Conservation (phyloP, 2,329 filamentous ascomycete genomes). For the Fusarium sp. region DNA sequence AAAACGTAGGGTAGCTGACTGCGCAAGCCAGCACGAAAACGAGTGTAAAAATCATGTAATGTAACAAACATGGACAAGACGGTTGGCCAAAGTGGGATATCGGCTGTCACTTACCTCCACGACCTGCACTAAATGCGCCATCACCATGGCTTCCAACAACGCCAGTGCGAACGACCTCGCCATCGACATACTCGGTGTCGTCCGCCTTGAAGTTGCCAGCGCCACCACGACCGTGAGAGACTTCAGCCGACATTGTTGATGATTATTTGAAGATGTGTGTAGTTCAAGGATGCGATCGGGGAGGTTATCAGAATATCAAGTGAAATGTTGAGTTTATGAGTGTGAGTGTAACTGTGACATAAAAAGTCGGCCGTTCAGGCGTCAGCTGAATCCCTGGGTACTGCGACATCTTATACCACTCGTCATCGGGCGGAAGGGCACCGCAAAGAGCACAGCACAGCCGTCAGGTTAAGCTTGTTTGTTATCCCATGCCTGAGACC, state of each 20-base stretch:
- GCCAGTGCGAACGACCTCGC: constrained; percentile 69
- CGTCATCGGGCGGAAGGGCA: constrained; percentile 23
- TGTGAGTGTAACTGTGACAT: constrained; percentile 15
- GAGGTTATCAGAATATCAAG: background rate
- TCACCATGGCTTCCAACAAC: constrained; percentile 67
- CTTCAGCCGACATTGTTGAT: constrained; percentile 57
- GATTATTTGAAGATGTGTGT: constrained; percentile 11
- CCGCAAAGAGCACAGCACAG: background rate
- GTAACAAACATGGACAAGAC: background rate
- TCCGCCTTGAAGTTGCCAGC: constrained; percentile 72
- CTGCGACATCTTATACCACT: constrained; percentile 45
- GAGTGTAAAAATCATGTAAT: background rate
- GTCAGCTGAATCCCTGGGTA: constrained; percentile 35
- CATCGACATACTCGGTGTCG: constrained; percentile 70
- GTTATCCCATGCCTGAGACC: constrained; percentile 20
- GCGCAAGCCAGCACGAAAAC: background rate
- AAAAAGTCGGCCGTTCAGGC: constrained; percentile 30
- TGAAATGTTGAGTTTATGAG: background rate
- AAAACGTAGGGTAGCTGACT: background rate
- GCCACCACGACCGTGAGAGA: constrained; percentile 71
- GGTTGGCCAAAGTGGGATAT: background rate
- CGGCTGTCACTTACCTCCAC: constrained; percentile 62
- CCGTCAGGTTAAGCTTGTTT: constrained; percentile 42
- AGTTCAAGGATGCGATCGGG: constrained; percentile 3
- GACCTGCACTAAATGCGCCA: constrained; percentile 69